phyloP scores from a whole-genome alignment of 2,329 filamentous ascomycete genomes.

The Emydomyces testavorans region DNA sequence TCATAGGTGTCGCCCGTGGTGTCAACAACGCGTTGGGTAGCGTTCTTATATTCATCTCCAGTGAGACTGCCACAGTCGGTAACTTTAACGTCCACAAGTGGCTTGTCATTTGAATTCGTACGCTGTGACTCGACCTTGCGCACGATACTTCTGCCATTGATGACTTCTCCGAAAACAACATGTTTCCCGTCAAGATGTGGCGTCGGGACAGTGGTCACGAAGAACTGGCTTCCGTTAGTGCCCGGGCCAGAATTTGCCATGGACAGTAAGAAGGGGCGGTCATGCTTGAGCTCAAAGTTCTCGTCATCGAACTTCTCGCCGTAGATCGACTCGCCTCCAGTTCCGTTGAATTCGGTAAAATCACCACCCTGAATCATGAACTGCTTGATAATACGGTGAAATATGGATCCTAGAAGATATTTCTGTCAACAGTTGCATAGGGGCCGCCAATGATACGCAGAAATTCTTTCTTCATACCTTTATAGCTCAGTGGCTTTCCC shows the following conservation, averaged over 20 bases:
- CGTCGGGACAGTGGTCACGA: conserved; percentile 89
- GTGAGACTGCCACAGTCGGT: conserved; percentile 75
- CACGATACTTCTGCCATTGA: conserved; percentile 82
- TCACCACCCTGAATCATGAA: conserved; percentile 99
- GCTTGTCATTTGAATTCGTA: conserved; percentile 67
- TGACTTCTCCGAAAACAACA: conserved; percentile 90
- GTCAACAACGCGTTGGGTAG: conserved; percentile 60
- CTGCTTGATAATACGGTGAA: conserved; percentile 95
- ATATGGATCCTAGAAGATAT: conserved; percentile 52
- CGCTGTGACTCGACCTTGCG: conserved; percentile 78
- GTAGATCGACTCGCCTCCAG: conserved; percentile 93
- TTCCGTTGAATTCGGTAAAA: conserved; percentile 89
- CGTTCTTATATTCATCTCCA: conserved; percentile 55
- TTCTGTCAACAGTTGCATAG: conserved; percentile 1
- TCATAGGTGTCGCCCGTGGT: conserved; percentile 82
- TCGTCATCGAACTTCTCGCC: conserved; percentile 95
- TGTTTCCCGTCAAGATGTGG: conserved; percentile 94
- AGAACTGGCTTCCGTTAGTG: conserved; percentile 97
- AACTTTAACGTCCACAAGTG: conserved; percentile 60
- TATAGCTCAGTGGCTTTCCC: conserved; percentile 83
- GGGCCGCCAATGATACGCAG: background rate
- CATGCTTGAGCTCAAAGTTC: conserved; percentile 86
- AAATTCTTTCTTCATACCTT: conserved; percentile 39
- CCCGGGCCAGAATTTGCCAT: conserved; percentile 97
- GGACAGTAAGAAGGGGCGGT: conserved; percentile 81